phyloP scores from a whole-genome alignment of 2,329 filamentous ascomycete genomes.

The Davidsoniella neocaledoniae region DNA sequence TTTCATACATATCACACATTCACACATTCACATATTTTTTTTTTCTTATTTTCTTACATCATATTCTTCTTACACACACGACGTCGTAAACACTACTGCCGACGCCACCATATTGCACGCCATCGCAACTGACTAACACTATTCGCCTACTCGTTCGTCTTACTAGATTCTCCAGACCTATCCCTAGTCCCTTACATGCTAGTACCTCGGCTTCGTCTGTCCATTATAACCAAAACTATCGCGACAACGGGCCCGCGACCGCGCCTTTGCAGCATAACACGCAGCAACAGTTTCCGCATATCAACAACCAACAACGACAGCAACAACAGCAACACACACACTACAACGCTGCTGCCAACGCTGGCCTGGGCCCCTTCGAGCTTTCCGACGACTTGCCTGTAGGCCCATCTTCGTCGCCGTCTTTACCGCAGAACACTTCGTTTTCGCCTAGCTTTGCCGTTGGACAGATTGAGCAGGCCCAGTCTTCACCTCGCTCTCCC shows the following conservation, averaged over 20 bases:
- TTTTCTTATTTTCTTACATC: not conserved
- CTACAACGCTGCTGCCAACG: not conserved
- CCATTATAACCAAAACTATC: not conserved
- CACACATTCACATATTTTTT: not conserved
- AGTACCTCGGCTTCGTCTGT: constrained; percentile 6
- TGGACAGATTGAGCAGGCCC: not conserved
- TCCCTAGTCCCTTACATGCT: constrained; percentile 11
- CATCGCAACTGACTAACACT: not conserved
- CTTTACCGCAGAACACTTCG: not conserved
- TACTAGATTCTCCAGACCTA: constrained; percentile 3
- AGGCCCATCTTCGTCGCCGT: not conserved
- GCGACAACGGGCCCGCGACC: constrained; percentile 9
- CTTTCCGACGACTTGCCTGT: not conserved
- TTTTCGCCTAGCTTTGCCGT: not conserved
- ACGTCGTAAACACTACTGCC: not conserved
- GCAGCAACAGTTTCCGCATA: not conserved
- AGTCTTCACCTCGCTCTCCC: constrained; percentile 5
- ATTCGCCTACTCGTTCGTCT: not conserved
- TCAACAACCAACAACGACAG: no score
- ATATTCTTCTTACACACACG: not conserved
- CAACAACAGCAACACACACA: not conserved
- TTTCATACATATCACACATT: not conserved
- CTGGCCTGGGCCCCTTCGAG: not conserved
- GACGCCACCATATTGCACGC: not conserved
- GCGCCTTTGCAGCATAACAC: constrained; percentile 5